phyloP scores from a whole-genome alignment of 2,329 filamentous ascomycete species.

The Pseudopithomyces maydicus region DNA sequence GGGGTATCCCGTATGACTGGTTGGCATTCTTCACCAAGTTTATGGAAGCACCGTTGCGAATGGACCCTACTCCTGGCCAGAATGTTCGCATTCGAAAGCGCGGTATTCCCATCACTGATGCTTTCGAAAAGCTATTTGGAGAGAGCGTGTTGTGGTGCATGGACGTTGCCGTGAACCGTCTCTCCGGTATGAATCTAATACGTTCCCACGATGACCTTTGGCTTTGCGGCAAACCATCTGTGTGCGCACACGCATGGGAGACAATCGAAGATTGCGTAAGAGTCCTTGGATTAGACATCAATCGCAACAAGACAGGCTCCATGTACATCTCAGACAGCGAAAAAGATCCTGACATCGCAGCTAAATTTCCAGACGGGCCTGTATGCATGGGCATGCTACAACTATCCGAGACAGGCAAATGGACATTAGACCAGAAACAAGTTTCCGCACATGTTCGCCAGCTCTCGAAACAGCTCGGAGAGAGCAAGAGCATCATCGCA shows the following conservation, averaged over 20 bases:
- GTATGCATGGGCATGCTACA: conserved; percentile 20
- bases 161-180: conserved; percentile 50
- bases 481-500: conserved; percentile 14
- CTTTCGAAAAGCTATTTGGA: conserved; percentile 50
- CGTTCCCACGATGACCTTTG: conserved; percentile 55
- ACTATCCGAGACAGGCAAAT: conserved; percentile 14
- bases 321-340: conserved; percentile 17
- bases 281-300: conserved; percentile 50
- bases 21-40: conserved; percentile 52
- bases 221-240: conserved; percentile 46
- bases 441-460: conserved; percentile 17
- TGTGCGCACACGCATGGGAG: conserved; percentile 47
- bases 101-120: conserved; percentile 51
- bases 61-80: conserved; percentile 33
- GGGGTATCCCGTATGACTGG: conserved; percentile 48
- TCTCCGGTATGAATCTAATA: conserved; percentile 47
- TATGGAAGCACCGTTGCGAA: conserved; percentile 49
- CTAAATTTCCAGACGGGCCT: conserved; percentile 10
- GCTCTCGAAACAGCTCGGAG: conserved; percentile 16
- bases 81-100: conserved; percentile 45
- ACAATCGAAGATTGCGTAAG: conserved; percentile 47
- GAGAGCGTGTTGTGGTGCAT: conserved; percentile 52
- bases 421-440: conserved; percentile 17
- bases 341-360: conserved; percentile 4
- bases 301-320: conserved; percentile 44